phyloP scores from a whole-genome alignment of 106 monocot species.

The Dioscorea alata region DNA sequence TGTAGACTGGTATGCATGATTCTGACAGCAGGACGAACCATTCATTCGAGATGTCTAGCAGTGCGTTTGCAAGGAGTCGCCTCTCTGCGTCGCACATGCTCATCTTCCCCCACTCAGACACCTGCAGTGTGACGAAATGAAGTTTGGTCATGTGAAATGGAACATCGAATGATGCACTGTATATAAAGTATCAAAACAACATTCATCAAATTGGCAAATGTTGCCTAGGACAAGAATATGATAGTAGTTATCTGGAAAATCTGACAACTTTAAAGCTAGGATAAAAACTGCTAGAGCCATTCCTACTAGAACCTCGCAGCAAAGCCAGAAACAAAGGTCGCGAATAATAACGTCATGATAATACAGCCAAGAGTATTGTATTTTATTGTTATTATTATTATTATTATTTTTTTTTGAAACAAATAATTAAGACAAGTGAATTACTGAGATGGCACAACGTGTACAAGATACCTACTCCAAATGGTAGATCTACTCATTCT shows the following conservation, averaged over 20 bases:
- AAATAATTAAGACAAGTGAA: no score
- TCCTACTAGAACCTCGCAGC: no score
- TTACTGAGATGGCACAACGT: no score
- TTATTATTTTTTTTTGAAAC: no score
- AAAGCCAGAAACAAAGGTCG: no score
- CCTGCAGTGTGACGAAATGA: constrained; percentile 13
- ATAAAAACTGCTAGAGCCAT: no score
- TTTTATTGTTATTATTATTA: no score
- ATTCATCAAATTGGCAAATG: not conserved
- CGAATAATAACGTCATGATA: no score
- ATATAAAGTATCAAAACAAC: not conserved
- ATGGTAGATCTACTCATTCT: no score
- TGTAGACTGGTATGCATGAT: constrained; percentile 63
- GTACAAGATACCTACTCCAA: no score
- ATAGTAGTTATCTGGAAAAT: not conserved
- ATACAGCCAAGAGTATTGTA: no score
- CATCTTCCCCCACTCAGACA: constrained; percentile 56
- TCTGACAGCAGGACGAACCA: constrained; percentile 65
- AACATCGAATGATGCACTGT: not conserved
- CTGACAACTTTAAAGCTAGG: not conserved
- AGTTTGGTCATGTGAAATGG: not conserved
- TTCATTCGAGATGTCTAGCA: constrained; percentile 60
- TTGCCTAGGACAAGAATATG: not conserved
- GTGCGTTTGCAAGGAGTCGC: constrained; percentile 68
- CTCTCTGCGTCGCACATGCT: constrained; percentile 68